A percentile compares a stretch with the other conserved stretches of the same genome.
Evolutionary conservation across 2,329 filamentous ascomycete species (phyloP).

Genomic region (Monosporascus ibericus): DNA sequence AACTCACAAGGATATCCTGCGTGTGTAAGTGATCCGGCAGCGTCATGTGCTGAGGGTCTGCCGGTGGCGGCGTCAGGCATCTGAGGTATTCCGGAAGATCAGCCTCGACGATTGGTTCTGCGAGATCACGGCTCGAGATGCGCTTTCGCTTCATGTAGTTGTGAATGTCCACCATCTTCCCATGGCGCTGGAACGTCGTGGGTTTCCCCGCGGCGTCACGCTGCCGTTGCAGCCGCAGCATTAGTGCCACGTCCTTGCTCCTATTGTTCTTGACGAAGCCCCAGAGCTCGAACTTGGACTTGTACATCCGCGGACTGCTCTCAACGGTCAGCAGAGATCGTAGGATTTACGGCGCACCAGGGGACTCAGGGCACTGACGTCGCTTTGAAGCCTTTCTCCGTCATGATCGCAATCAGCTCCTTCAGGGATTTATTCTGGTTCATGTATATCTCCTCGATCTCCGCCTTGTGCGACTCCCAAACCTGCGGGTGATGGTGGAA

Average conservation of each 20-base stretch:
- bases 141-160: constrained; percentile 17
- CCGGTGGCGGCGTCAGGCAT: constrained; percentile 13
- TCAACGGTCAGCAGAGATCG: neutral
- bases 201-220: constrained; percentile 16
- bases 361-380: constrained; percentile 10
- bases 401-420: constrained; percentile 15
- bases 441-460: constrained; percentile 18
- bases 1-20: constrained; percentile 14
- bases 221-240: constrained; percentile 15
- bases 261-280: constrained; percentile 20
- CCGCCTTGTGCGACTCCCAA: constrained; percentile 16
- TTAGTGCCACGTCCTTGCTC: constrained; percentile 17
- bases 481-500: constrained; percentile 11
- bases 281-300: constrained; percentile 18
- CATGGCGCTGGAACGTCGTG: constrained; percentile 16
- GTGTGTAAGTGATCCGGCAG: constrained; percentile 14
- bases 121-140: constrained; percentile 9
- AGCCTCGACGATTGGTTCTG: constrained; percentile 1
- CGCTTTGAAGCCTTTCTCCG: constrained; percentile 13
- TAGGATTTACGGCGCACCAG: neutral
- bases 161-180: constrained; percentile 17
- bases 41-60: constrained; percentile 9
- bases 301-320: constrained; percentile 17
- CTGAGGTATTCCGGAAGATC: constrained; percentile 14
- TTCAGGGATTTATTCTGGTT: constrained; percentile 14